These are phyloP conservation scores for Dendrothele bispora DNA, from an alignment of 768 basidiomycete species.

Conservation along the genomic window DNA sequence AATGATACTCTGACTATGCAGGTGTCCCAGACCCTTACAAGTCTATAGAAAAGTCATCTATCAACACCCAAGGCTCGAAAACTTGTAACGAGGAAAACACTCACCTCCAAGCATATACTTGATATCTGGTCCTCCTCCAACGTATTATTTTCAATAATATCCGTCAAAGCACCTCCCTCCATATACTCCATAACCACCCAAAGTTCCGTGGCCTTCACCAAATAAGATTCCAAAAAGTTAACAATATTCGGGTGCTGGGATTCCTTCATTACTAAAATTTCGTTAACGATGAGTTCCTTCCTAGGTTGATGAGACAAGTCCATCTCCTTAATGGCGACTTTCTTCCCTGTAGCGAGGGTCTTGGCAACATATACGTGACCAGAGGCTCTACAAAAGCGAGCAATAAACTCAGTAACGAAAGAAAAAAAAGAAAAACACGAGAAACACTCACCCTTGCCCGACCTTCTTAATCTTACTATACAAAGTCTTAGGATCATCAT, in stretches of 20 bases:
- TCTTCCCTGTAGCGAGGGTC: constrained; percentile 76
- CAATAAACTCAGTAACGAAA: constrained; percentile 14
- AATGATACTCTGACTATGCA: constrained; percentile 93
- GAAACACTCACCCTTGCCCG: constrained; percentile 83
- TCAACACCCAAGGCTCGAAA: constrained; percentile 5
- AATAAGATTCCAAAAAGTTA: constrained; percentile 90
- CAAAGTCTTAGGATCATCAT: constrained; percentile 83
- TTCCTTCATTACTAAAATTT: constrained; percentile 99
- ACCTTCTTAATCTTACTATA: constrained; percentile 99
- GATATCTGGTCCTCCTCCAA: constrained; percentile 95
- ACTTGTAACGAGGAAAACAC: constrained; percentile 21
- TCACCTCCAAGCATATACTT: constrained; percentile 86
- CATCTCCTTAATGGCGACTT: constrained; percentile 99
- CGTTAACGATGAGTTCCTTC: constrained; percentile 97
- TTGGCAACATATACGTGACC: constrained; percentile 99
- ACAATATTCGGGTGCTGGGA: constrained; percentile 97
- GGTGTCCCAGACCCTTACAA: constrained; percentile 90
- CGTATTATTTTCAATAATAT: constrained; percentile 96
- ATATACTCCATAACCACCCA: constrained; percentile 99
- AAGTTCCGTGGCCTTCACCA: constrained; percentile 84
- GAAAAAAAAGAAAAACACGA: constrained; percentile 10
- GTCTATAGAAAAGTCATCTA: constrained; percentile 50
- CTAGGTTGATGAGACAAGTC: constrained; percentile 92
- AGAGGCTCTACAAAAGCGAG: constrained; percentile 65
- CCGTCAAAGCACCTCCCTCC: constrained; percentile 96